Evolutionary conservation across 2,329 filamentous ascomycete genomes (phyloP).

Genomic region (Acephala macrosclerotiorum): DNA sequence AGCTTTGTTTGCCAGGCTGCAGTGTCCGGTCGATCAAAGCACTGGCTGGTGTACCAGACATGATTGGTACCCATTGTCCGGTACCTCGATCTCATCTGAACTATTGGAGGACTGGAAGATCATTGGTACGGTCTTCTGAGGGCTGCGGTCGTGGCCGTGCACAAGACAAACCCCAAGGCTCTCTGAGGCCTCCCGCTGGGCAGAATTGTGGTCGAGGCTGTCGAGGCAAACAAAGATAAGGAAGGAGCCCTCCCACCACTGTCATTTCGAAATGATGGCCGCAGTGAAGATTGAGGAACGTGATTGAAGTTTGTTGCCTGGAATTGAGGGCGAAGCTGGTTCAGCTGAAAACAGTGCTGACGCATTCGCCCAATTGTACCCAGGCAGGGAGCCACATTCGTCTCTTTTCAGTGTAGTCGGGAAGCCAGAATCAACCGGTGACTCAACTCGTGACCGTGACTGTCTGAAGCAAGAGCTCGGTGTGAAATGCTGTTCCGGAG

Average conservation of each 20-base stretch:
- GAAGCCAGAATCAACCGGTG: not conserved
- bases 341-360: conserved; percentile 14
- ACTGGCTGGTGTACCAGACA: not conserved
- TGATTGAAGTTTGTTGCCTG: not conserved
- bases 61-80: not conserved
- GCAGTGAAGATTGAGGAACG: not conserved
- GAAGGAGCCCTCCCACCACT: not conserved
- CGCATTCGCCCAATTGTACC: conserved; percentile 4
- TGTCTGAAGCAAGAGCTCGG: not conserved
- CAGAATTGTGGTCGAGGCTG: not conserved
- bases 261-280: not conserved
- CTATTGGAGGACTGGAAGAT: not conserved
- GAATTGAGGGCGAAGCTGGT: conserved; percentile 8
- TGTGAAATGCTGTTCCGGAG: conserved; percentile 5
- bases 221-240: conserved; percentile 5
- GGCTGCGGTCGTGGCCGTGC: not conserved
- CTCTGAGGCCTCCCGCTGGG: not conserved
- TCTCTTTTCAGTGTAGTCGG: conserved; percentile 11
- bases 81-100: not conserved
- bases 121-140: not conserved
- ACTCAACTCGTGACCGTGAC: conserved; percentile 14
- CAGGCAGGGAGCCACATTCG: not conserved
- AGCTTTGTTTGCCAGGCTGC: not conserved
- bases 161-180: not conserved
- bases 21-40: not conserved